Conservation (phyloP, 306 rosid species). For the Sindora glabra region DNA sequence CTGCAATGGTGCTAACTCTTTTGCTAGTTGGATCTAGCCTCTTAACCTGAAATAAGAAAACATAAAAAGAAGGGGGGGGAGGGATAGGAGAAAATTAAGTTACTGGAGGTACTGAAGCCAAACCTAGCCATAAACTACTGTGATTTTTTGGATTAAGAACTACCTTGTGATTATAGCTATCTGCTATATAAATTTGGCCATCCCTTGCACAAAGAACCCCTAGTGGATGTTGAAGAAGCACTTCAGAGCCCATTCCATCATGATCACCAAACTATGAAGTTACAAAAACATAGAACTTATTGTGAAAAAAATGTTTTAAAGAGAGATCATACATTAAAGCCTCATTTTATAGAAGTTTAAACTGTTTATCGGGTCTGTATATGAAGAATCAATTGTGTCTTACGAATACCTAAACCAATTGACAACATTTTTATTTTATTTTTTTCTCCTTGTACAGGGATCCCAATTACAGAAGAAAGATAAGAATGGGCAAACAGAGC, state of each 20-base stretch:
- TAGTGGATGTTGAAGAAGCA: constrained; percentile 92
- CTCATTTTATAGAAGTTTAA: neutral
- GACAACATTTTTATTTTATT: neutral
- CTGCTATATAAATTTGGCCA: constrained; percentile 65
- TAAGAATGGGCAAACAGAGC: neutral
- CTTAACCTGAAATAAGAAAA: constrained; percentile 59
- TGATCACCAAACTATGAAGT: constrained; percentile 83
- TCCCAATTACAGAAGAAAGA: neutral
- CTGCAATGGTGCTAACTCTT: constrained; percentile 76
- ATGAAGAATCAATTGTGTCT: neutral
- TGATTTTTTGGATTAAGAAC: no score
- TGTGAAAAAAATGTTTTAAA: constrained; percentile 13
- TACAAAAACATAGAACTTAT: constrained; percentile 14
- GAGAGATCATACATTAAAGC: neutral
- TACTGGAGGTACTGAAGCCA: constrained; percentile 2
- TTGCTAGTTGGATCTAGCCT: constrained; percentile 69
- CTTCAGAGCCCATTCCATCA: constrained; percentile 82
- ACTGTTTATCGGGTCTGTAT: neutral
- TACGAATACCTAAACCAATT: neutral
- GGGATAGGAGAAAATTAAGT: constrained; percentile 6
- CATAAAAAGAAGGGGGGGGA: constrained; percentile 7
- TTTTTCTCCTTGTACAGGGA: neutral
- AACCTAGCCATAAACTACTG: neutral
- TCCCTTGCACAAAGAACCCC: constrained; percentile 60
- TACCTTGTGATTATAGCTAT: constrained; percentile 98